Evolutionary conservation across 1,284 basidiomycete genomes (phyloP), one percentile per base, ranked within the genome.

Genomic region (Cutaneotrichosporon cyanovorans): DNA sequence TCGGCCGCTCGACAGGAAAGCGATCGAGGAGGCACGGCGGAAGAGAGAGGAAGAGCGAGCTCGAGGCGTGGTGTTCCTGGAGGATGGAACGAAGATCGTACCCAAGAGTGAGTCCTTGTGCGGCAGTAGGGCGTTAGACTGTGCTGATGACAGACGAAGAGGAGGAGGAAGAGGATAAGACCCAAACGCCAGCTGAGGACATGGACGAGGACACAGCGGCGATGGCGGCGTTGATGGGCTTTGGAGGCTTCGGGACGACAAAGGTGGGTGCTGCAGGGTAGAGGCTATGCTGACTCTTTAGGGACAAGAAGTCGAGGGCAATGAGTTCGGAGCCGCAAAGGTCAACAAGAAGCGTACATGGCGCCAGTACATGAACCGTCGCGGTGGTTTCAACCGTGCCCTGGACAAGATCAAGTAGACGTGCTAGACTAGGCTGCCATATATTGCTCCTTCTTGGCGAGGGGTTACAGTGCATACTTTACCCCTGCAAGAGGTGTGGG

Each of bases 341-440:
- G 74, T 95, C 59, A 92, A 92, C 77, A 89, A 91, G 73, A 80
- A 83, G 55, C 77, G 92, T 45, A 93, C 89, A 22, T 96, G 92
- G 91, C 77, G 92, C 56, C 92, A 96, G 72, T 70, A 71, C 56
- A 71, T 72, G 68, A 70, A 72, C 58, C 84, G 89, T 54, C 81
- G 85, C 56, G 90, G 90, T 57, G 90, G 90, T 45, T 93, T 95
- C 78, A 95, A 93, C 76, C 83, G 87, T 82, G 81, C 82, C 30
- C 65, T 84, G 46, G 82, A 84, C 68, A 82, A 81, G 72, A 79
- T 83, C 69, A 83, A 83, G 69, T 81, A 69, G 50, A 43, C 22
- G 14, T n/a, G n/a, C 25, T 12, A 28, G 25, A 28, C 25, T 28
- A 28, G n/a, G n/a, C n/a, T n/a, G n/a, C n/a, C n/a, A n/a, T n/a